A percentile compares a stretch with the other conserved stretches of the same genome.
Evolutionary conservation across 139 green algal genomes (phyloP).

Genomic region (Chlamydomonas incerta): DNA sequence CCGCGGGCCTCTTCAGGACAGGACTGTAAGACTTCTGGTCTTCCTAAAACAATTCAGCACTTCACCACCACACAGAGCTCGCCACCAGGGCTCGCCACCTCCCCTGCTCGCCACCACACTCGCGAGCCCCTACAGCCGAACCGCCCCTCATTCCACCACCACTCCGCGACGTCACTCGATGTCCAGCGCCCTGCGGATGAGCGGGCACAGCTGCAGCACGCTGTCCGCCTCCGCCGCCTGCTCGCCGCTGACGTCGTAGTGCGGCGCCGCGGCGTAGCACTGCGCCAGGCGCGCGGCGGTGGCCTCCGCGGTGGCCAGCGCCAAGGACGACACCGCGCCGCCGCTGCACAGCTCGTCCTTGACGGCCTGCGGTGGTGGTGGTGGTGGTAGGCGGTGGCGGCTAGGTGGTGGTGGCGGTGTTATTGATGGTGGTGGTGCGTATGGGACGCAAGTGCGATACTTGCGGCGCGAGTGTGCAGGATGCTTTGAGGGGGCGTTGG

Average conservation of each 20-base stretch:
- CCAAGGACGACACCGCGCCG: not conserved
- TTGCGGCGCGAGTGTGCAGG: no score
- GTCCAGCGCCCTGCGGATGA: slow-evolving; percentile 12
- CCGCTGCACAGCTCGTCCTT: slow-evolving; percentile 31
- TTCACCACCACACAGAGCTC: no score
- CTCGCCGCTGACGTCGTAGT: slow-evolving; percentile 22
- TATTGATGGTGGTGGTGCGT: not conserved
- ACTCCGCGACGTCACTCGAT: not conserved
- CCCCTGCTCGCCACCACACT: no score
- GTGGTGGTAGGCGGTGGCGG: no score
- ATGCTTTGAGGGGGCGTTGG: no score
- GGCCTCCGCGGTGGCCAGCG: slow-evolving; percentile 4
- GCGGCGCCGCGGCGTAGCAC: slow-evolving; percentile 1
- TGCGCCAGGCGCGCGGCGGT: not conserved
- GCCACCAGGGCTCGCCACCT: no score
- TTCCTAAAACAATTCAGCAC: no score
- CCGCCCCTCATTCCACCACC: no score
- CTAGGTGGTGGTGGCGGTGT: not conserved
- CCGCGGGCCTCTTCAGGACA: no score
- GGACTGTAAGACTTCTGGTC: no score
- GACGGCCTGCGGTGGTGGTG: slow-evolving; percentile 1
- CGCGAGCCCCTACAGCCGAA: no score
- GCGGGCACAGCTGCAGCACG: slow-evolving; percentile 15
- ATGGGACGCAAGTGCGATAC: not conserved
- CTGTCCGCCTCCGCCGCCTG: slow-evolving; percentile 7